Conservation (phyloP, 176 grass and related monocot genomes). For the Hyparrhenia diplandra region DNA sequence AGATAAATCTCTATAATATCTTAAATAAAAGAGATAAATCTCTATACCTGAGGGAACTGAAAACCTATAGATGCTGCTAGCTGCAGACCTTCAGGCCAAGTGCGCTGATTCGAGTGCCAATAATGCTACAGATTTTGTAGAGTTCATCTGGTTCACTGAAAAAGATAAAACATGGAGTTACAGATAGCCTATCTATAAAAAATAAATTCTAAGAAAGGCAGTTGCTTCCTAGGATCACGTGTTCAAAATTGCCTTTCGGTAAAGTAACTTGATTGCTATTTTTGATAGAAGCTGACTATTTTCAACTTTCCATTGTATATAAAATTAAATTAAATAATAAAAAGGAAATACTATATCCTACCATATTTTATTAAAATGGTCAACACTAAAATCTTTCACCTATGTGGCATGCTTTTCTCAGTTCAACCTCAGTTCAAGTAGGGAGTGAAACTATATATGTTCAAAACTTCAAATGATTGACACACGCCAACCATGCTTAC, state of each 20-base stretch:
- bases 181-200: not conserved
- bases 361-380: not conserved
- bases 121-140: slow-evolving; percentile 89
- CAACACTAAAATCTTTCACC: not conserved
- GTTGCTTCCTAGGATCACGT: not conserved
- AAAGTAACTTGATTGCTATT: not conserved
- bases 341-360: not conserved
- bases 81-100: slow-evolving; percentile 79
- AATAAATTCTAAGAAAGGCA: not conserved
- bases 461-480: not conserved
- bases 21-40: not conserved
- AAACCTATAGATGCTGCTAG: slow-evolving; percentile 75
- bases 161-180: slow-evolving; percentile 18
- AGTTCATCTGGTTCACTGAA: slow-evolving; percentile 87
- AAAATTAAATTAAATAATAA: not conserved
- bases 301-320: not conserved
- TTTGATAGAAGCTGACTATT: not conserved
- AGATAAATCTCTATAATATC: no score
- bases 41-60: slow-evolving; percentile 77
- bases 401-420: not conserved
- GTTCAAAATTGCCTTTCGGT: not conserved
- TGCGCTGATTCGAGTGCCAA: slow-evolving; percentile 73
- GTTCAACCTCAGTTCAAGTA: not conserved
- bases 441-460: not conserved
- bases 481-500: slow-evolving; percentile 26